These are phyloP conservation scores for Pestalotiopsis sp. DNA, from an alignment of 2,329 filamentous ascomycete species.

Conservation along the genomic window DNA sequence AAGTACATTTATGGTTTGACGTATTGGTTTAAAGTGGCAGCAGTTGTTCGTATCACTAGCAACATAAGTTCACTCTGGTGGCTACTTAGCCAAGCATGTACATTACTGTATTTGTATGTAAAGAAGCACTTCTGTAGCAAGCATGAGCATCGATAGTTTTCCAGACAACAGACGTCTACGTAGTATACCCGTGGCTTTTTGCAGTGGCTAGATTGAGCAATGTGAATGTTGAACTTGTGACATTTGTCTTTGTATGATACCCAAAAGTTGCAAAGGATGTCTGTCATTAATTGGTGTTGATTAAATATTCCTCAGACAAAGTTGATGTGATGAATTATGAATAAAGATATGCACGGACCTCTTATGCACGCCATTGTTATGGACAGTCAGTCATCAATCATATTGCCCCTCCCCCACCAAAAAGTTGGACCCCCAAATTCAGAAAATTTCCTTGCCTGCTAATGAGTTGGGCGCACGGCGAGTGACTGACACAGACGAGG, in stretches of 20 bases:
- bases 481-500: not conserved
- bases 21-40: not conserved
- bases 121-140: not conserved
- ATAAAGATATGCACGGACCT: not conserved
- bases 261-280: too few species aligned
- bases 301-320: not conserved
- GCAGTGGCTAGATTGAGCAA: too few species aligned
- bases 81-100: not conserved
- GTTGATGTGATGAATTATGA: not conserved
- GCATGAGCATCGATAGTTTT: not conserved
- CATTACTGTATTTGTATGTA: not conserved
- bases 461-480: not conserved
- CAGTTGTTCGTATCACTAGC: not conserved
- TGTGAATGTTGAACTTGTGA: too few species aligned
- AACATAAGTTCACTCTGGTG: not conserved
- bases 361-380: not conserved
- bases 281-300: too few species aligned
- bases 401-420: constrained; percentile 16
- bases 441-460: constrained; percentile 1
- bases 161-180: not conserved
- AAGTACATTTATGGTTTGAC: too few species aligned
- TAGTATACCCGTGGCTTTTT: not conserved
- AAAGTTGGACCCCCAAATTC: constrained; percentile 1
- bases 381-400: not conserved
- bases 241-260: too few species aligned